These are phyloP conservation scores for Sistotremastrum suecicum DNA, from an alignment of 768 basidiomycete genomes.

Conservation along the genomic window DNA sequence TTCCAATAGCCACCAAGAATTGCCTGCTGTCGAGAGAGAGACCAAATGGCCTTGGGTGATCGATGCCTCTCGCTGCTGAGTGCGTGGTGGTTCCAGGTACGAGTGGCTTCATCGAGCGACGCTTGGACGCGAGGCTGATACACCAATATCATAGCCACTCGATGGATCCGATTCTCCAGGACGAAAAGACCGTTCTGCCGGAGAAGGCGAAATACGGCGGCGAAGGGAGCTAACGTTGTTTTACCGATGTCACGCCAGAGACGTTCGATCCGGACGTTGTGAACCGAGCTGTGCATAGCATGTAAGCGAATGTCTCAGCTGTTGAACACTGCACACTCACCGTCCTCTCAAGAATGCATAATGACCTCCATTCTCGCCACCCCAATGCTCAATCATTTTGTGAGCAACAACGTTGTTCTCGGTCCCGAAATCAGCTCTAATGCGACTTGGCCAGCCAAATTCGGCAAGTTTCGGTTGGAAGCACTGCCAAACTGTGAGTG, in stretches of 20 bases:
- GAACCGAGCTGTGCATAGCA: slow-evolving; percentile 10
- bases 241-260: slow-evolving; percentile 16
- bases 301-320: too few relatives aligned
- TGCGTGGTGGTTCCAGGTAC: slow-evolving; percentile 16
- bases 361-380: neutral
- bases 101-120: slow-evolving; percentile 11
- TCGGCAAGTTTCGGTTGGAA: too few relatives aligned
- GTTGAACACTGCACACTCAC: too few relatives aligned
- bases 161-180: slow-evolving; percentile 11
- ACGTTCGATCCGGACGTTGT: slow-evolving; percentile 18
- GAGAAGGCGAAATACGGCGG: slow-evolving; percentile 16
- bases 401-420: slow-evolving; percentile 11
- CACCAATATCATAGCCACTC: slow-evolving; percentile 13
- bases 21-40: slow-evolving; percentile 13
- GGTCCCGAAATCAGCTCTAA: neutral
- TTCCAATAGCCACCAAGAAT: slow-evolving; percentile 15
- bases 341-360: too few relatives aligned
- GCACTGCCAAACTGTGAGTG: neutral
- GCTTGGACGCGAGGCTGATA: slow-evolving; percentile 17
- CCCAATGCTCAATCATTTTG: slow-evolving; percentile 8
- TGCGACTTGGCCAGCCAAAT: too few relatives aligned
- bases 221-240: slow-evolving; percentile 17
- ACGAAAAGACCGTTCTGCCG: slow-evolving; percentile 15
- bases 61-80: slow-evolving; percentile 11
- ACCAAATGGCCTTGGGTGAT: slow-evolving; percentile 12